Evolutionary conservation across 2,329 filamentous ascomycete genomes (phyloP).

Genomic region (Bipolaris cookei): DNA sequence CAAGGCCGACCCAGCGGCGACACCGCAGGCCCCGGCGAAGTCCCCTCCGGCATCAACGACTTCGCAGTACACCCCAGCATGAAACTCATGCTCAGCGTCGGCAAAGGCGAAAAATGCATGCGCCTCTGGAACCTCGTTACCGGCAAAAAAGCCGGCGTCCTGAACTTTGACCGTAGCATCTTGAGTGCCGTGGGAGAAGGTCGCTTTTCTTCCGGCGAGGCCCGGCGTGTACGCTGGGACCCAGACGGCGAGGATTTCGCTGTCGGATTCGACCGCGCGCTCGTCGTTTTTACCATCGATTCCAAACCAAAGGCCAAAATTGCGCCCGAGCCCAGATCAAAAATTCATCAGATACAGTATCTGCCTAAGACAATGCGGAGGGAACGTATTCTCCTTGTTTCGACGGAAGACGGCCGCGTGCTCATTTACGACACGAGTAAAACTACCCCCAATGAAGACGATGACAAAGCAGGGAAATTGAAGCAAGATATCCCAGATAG

Average conservation of each 20-base stretch:
- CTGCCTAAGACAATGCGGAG: slow-evolving; percentile 52
- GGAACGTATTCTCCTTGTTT: slow-evolving; percentile 70
- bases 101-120: slow-evolving; percentile 89
- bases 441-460: slow-evolving; percentile 51
- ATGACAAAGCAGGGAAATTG: slow-evolving; percentile 43
- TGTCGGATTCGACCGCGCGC: slow-evolving; percentile 85
- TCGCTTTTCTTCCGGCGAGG: slow-evolving; percentile 79
- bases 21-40: slow-evolving; percentile 79
- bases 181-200: slow-evolving; percentile 78
- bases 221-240: slow-evolving; percentile 81
- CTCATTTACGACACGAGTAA: slow-evolving; percentile 76
- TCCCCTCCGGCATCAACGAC: slow-evolving; percentile 88
- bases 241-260: slow-evolving; percentile 79
- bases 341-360: slow-evolving; percentile 84
- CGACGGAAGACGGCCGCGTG: slow-evolving; percentile 89
- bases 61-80: slow-evolving; percentile 95
- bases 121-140: slow-evolving; percentile 96
- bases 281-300: slow-evolving; percentile 86
- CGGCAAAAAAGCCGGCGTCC: slow-evolving; percentile 89
- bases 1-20: slow-evolving; percentile 85
- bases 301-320: slow-evolving; percentile 79
- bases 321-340: slow-evolving; percentile 71
- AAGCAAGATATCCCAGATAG: slow-evolving; percentile 62
- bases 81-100: slow-evolving; percentile 94
- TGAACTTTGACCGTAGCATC: slow-evolving; percentile 80